Evolutionary conservation across 140 eudicot genomes (phyloP).

Genomic region (Ambrosia hybrid): DNA sequence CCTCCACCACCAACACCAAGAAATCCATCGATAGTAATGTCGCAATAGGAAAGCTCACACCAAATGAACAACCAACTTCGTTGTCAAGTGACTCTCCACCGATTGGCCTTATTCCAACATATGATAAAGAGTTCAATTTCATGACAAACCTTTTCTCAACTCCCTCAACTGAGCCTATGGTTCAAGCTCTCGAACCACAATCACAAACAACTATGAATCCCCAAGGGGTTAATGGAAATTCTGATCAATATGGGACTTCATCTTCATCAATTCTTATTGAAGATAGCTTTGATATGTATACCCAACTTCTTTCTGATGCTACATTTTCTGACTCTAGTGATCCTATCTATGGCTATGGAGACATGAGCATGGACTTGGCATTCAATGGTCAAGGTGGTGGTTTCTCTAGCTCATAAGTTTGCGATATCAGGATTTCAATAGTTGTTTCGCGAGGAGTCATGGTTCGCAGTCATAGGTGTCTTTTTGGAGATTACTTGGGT

Average conservation of each 20-base stretch:
- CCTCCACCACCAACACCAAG: slow-evolving; percentile 3
- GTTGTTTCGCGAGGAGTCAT: no score
- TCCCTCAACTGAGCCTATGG: background rate
- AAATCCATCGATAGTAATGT: background rate
- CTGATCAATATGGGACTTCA: slow-evolving; percentile 9
- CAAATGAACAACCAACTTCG: background rate
- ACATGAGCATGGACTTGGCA: slow-evolving; percentile 22
- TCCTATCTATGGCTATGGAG: background rate
- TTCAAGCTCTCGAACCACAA: slow-evolving; percentile 12
- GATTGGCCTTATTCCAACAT: slow-evolving; percentile 4
- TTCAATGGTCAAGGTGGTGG: slow-evolving; percentile 15
- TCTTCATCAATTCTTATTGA: slow-evolving; percentile 11
- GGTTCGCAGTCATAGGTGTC: background rate
- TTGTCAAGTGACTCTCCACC: slow-evolving; percentile 4
- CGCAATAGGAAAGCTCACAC: background rate
- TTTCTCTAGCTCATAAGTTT: slow-evolving; percentile 14
- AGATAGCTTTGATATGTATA: background rate
- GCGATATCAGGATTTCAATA: slow-evolving; percentile 1
- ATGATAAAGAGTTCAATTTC: slow-evolving; percentile 39
- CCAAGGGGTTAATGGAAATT: slow-evolving; percentile 6
- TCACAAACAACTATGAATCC: background rate
- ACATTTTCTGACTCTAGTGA: slow-evolving; percentile 4
- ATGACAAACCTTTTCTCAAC: slow-evolving; percentile 30
- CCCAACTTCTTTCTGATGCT: slow-evolving; percentile 1
- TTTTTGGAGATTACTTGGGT: slow-evolving; percentile 19